Evolutionary conservation across 768 basidiomycete genomes (phyloP), one percentile per base, ranked within the genome.

Genomic region (Collybia nuda): DNA sequence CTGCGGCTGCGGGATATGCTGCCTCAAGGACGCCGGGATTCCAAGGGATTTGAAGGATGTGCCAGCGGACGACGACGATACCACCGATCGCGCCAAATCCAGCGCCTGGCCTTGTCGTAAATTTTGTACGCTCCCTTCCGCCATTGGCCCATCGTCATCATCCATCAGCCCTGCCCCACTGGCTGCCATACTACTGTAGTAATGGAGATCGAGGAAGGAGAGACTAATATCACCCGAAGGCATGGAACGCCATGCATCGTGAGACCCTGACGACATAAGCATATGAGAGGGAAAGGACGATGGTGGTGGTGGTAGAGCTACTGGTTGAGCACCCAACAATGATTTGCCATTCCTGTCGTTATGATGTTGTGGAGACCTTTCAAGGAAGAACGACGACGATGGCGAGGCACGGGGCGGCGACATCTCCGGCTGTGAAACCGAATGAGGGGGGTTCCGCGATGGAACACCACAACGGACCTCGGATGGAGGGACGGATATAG

Each of bases 121-220:
- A 11, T 52, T 26, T 41, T 43, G 18, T 15, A 44, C 40, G 5
- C 15, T 28, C 38, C 11, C 48, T 36, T 35, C 47, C 28, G 5
- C 41, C 32, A 18, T 39, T 32, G 47, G 23, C 15, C 67, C 37
- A 58, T 51, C 11, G 60, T 55, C 23, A 45, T 54, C 24, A 21
- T 17, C 44, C 8, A 35, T 40, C 41, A 22, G 45, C 19, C 18
- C 48, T 7, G 36, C 28, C 9, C 8, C 47, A 11, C 47, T 32
- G 4, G 29, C 28, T 6, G 37, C 44, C 9, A 26, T 32, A 15
- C 43, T 37, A 8, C 71, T 72, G 52, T 84, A 84, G 62, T 88
- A 88, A 61, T 90, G 88, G 64, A 90, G 62, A 62, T 90, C 88
- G 48, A 90, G 72, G 66, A 87, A 90, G 2, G 86, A 81, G 1